phyloP scores from a whole-genome alignment of 768 basidiomycete species.

The Xerocomellus amylosporus region DNA sequence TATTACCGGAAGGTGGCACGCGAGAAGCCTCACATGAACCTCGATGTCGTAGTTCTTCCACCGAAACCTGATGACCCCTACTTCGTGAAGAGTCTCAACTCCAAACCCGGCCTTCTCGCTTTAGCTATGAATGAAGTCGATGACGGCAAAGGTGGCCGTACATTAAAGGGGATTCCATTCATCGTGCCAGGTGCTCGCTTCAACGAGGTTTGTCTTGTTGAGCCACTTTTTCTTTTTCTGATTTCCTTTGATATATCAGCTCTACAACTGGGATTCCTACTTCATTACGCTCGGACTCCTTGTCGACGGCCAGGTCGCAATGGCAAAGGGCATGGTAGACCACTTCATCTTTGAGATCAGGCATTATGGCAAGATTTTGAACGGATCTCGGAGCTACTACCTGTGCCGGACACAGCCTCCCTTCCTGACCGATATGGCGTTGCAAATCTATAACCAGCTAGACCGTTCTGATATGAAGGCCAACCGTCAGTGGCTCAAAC shows the following conservation, averaged over 20 bases:
- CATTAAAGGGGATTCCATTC: constrained; percentile 92
- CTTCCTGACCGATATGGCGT: constrained; percentile 97
- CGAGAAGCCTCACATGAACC: constrained; percentile 90
- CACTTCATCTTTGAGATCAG: constrained; percentile 99
- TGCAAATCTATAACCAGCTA: constrained; percentile 96
- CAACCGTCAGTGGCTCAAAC: constrained; percentile 90
- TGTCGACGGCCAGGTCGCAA: constrained; percentile 88
- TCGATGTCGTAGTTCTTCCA: constrained; percentile 91
- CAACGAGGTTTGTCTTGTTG: constrained; percentile 67
- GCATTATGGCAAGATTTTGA: constrained; percentile 95
- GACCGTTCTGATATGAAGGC: constrained; percentile 74
- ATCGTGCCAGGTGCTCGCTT: constrained; percentile 95
- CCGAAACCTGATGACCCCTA: constrained; percentile 79
- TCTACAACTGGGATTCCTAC: constrained; percentile 96
- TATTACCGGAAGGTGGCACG: constrained; percentile 90
- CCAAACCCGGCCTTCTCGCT: constrained; percentile 90
- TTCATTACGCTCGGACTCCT: constrained; percentile 92
- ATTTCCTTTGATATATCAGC: constrained; percentile 40
- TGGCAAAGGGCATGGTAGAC: constrained; percentile 98
- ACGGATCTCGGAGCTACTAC: constrained; percentile 94
- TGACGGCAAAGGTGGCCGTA: constrained; percentile 73
- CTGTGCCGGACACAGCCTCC: constrained; percentile 95
- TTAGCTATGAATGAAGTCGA: constrained; percentile 93
- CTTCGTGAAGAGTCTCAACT: constrained; percentile 91
- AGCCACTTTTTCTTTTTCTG: constrained; percentile 1